Evolutionary conservation across 768 basidiomycete species (phyloP), one percentile per base, ranked within the genome.

Genomic region (Chalciporus piperatus): DNA sequence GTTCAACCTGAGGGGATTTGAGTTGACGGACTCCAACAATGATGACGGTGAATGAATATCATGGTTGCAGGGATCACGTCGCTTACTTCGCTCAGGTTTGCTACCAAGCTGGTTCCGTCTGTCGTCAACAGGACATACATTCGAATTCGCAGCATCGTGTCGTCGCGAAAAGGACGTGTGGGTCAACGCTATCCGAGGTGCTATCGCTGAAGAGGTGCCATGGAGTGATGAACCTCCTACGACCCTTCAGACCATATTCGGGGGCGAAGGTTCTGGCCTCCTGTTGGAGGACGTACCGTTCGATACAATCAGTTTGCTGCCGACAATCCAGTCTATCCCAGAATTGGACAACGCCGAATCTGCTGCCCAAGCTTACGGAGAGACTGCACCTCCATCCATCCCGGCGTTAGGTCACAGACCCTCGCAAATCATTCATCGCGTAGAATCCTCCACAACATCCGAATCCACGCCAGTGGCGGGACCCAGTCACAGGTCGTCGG

Each of bases 141-240:
- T 96, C 59, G 93, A 97, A 64, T 71, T 98, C 27, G 91, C 91
- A 7, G 90, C 91, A 0, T 81, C 91, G 14, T 95, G 93, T 65
- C 78, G 73, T 60, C 78, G 75, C 32, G 96, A 98, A 70, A 95
- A 92, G 72, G 80, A 83, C 23, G 74, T 88, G n/a, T 98, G 96
- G 96, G 71, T 94, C 48, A 71, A 74, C 28, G 82, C 83, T 6
- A 81, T 97, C 44, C 75, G 72, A 49, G 75, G 80, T 40, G 77
- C 85, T 13, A 61, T 76, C 40, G 66, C 68, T 7, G 72, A 78
- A 44, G 59, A 71, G 5, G 61, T 54, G 25, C 54, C 68, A 4
- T 87, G 86, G 82, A 70, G 59, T 32, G 76, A 79, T 35, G 85
- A 86, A 56, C 84, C 87, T 13, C 75, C 77, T 7, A 76, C 85